Evolutionary conservation across 495 filamentous ascomycete species (phyloP).

Genomic region (Neurospora sp.): DNA sequence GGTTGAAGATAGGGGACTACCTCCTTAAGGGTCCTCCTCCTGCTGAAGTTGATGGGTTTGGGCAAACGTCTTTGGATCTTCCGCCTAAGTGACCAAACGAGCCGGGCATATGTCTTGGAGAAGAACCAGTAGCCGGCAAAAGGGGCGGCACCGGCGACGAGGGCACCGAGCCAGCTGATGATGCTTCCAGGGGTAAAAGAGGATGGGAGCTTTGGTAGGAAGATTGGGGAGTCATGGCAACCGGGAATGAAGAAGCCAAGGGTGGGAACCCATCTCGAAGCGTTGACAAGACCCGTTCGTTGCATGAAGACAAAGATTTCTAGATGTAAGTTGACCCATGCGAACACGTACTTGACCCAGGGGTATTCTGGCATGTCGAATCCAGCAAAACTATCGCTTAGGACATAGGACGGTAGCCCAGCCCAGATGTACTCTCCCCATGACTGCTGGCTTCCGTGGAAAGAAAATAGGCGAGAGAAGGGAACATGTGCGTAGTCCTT

Average conservation of each 20-base stretch:
- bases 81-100: conserved; percentile 2
- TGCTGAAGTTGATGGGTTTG: conserved; percentile 7
- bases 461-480: conserved; percentile 24
- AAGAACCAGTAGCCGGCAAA: conserved; percentile 24
- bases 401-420: conserved; percentile 24
- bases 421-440: conserved; percentile 13
- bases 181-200: conserved; percentile 13
- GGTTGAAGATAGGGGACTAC: neutral
- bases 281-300: conserved; percentile 33
- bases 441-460: conserved; percentile 21
- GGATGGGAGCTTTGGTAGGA: conserved; percentile 22
- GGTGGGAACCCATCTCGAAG: conserved; percentile 27
- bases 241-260: conserved; percentile 40
- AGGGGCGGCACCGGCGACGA: conserved; percentile 22
- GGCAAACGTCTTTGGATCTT: conserved; percentile 10
- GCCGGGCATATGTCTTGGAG: conserved; percentile 2
- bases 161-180: conserved; percentile 19
- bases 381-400: conserved; percentile 13
- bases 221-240: conserved; percentile 34
- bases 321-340: conserved; percentile 34
- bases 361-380: neutral
- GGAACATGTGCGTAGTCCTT: conserved; percentile 30
- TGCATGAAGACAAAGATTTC: conserved; percentile 39
- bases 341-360: conserved; percentile 18
- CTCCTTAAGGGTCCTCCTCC: conserved; percentile 1